Evolutionary conservation across 2,329 filamentous ascomycete species (phyloP), one percentile per base, ranked within the genome.

Genomic region (Cercospora berteroae): DNA sequence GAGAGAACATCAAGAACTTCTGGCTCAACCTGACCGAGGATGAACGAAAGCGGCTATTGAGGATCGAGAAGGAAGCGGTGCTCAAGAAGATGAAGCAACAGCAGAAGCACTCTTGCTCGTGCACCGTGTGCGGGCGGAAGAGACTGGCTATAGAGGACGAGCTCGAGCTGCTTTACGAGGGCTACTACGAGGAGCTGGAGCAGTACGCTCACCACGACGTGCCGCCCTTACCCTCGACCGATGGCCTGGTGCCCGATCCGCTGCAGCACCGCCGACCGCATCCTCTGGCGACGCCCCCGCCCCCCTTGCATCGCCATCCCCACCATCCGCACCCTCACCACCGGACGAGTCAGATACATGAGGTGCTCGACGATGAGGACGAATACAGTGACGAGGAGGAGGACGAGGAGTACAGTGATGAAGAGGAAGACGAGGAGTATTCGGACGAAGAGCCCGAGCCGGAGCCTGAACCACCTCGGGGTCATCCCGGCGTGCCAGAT

Each of bases 31-130:
- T 99, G 52, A 93, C 92, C 72, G 95, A 99, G 79, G 92, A 96
- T 42, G 94, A 98, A 79, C 91, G 95, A 74, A 95, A 96, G 78
- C 95, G 92, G 16, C 84, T 99, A 57, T 93, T 99, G 77, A 97
- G 97, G 81, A 94, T 99, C 31, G 95, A 99, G 81, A 99, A 99
- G 82, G 94, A 99, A 80, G 94, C 95, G 7, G 95, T 99, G 0
- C 83, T 99, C 65, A 93, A 92, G 77, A 99, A 99, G 84, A 99
- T 99, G 95, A 99, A 99, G 84, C 95, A 99, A 80, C 95, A 99
- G 80, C 95, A 99, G 80, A 98, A 98, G 81, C 94, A 98, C 79
- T 98, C 94, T 2, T 99, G 95, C 83, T 97, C 94, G 79, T 99
- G 95, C 80, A 96, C 93, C 4, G 94, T 99, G 48, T 99, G 95